Base-by-base conservation (phyloP, 2,329 filamentous ascomycete species). In the Aquanectria penicillioides region DNA sequence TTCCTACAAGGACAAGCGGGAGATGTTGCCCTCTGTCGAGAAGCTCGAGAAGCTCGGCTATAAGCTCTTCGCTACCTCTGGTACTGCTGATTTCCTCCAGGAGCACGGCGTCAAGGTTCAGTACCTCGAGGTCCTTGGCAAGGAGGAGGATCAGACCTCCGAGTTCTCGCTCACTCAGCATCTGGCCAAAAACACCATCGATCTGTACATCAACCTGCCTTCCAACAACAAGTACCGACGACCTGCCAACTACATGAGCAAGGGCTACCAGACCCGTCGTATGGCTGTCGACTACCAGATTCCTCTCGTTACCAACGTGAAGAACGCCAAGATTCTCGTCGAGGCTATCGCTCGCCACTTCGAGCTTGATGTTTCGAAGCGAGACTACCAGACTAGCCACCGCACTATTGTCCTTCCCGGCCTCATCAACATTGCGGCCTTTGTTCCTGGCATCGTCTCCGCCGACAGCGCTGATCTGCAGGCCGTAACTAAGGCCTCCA, bases 251-350 rank as follows among this genome's bases (percentile, higher is more conserved):
- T 99, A 98, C 80, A 96, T 99, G 90, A 96, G 92, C 78, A 95
- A 95, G 81, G 95, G 95, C 60, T 99, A 99, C 80, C 90, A 92
- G 73, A 98, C 95, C 54, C 89, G 95, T 75, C 89, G 95, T 77
- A 97, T 99, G 94, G 95, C 95, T 29, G 95, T 99, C 36, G 95
- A 97, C 78, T 88, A 97, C 80, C 94, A 98, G 80, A 97, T 95
- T 52, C 95, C 95, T 57, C 82, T 99, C 60, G 94, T 99, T 15
- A 99, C 95, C 53, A 99, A 99, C 71, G 95, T 99, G 77, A 99
- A 99, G 86, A 98, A 97, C 74, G 95, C 95, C 59, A 99, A 98
- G 84, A 92, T 99, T 59, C 80, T 99, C 48, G 90, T 99, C 50
- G 95, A 99, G 80, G 95, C 94, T 18, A 92, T 99, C 65, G 89